Conservation (phyloP, 73 alveolate genomes). For the Tetrahymena borealis region DNA sequence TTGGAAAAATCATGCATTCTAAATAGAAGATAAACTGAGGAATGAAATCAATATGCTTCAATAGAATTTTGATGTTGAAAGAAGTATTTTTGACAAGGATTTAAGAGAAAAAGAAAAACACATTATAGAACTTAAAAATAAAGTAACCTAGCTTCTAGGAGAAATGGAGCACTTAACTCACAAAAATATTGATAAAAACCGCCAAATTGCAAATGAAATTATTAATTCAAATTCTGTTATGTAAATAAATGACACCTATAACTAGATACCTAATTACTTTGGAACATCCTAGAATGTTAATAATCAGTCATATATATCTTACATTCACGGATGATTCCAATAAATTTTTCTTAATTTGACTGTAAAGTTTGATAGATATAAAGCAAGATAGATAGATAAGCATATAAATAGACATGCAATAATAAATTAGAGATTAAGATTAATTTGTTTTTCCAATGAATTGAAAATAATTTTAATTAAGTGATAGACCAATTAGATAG, state of each 20-base stretch:
- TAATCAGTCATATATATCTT: neutral
- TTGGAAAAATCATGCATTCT: neutral
- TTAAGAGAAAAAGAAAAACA: neutral
- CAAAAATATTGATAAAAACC: neutral
- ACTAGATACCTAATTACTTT: neutral
- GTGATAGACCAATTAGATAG: too few species aligned
- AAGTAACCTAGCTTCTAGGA: neutral
- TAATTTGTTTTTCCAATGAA: too few species aligned
- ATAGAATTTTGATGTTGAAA: neutral
- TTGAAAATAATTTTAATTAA: too few species aligned
- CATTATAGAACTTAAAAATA: neutral
- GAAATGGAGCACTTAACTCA: neutral
- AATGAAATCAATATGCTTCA: neutral
- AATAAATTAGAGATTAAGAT: too few species aligned
- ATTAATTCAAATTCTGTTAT: neutral
- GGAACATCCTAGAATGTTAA: neutral
- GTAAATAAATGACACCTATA: neutral
- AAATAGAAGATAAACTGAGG: neutral
- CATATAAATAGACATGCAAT: too few species aligned
- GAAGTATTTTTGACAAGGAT: neutral
- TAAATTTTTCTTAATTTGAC: too few species aligned
- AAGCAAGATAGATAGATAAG: too few species aligned
- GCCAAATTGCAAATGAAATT: neutral
- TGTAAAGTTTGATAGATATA: too few species aligned
- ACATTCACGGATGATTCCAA: neutral